A percentile compares a stretch with the other conserved stretches of the same genome.
These are phyloP conservation scores for Coemansia sp. DNA, from an alignment of 192 early-diverging fungal genomes.

Conservation along the genomic window DNA sequence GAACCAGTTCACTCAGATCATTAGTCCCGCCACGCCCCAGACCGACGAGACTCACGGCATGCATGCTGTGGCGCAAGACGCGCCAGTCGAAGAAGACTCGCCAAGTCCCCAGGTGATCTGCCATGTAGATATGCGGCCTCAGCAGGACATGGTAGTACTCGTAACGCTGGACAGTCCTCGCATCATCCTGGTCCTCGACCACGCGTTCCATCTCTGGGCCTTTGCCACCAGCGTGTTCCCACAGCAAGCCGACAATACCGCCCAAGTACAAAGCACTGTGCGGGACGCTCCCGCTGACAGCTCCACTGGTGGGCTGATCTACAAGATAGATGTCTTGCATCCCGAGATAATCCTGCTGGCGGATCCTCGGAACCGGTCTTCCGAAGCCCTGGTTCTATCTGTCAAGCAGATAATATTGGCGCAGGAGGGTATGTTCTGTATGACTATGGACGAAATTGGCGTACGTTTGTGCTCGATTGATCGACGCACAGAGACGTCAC, in stretches of 20 bases:
- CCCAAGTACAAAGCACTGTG: conserved; percentile 4
- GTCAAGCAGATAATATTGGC: conserved; percentile 77
- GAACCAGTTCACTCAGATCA: conserved; percentile 83
- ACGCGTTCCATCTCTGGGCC: conserved; percentile 72
- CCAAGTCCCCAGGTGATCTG: conserved; percentile 48
- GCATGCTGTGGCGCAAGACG: conserved; percentile 49
- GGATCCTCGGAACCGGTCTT: conserved; percentile 63
- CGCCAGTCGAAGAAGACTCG: conserved; percentile 42
- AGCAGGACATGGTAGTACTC: conserved; percentile 59
- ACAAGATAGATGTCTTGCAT: conserved; percentile 74
- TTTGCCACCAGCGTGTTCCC: conserved; percentile 74
- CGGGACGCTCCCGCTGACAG: conserved; percentile 3
- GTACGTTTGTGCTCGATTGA: conserved; percentile 93
- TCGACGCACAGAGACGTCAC: conserved; percentile 69
- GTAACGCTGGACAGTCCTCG: conserved; percentile 81
- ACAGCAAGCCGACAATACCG: conserved; percentile 5
- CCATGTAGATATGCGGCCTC: conserved; percentile 52
- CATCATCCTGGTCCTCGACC: conserved; percentile 84
- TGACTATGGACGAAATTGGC: conserved; percentile 78
- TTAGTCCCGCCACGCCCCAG: conserved; percentile 48
- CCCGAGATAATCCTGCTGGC: conserved; percentile 87
- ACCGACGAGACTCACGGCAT: conserved; percentile 14
- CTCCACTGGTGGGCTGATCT: conserved; percentile 58
- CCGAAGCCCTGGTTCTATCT: conserved; percentile 89
- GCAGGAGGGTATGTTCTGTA: conserved; percentile 73